Evolutionary conservation across 371 early-diverging fungal genomes (phyloP), one percentile per base, ranked within the genome.

Genomic region (Mortierella sp.): DNA sequence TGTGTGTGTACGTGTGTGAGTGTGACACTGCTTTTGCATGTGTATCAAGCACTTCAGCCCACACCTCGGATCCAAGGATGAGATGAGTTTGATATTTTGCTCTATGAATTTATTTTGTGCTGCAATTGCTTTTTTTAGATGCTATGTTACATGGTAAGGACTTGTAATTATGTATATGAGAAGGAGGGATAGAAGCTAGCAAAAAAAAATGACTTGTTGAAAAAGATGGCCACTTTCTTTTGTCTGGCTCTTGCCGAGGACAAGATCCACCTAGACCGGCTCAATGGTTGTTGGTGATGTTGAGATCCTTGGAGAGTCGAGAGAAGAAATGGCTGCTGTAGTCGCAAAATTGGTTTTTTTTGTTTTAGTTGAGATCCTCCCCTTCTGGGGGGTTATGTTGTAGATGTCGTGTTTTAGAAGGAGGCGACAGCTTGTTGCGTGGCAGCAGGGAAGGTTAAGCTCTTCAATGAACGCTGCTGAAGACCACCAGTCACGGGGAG

Each of bases 401-500:
- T n/a, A 31, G 48, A 21, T 42, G 19, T 31, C 54, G 14, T 78
- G 78, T 75, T 81, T 42, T 72, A 57, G n/a, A 74, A 73, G 28
- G 75, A 72, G 60, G 70, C 44, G 54, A 73, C n/a, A 31, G 75
- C 31, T 8, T 80, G 82, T 19, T 78, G 71, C 5, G 78, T 78
- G 48, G 48, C 76, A n/a, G 63, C 63, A 31, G 63, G 63, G 63
- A 81, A 57, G 13, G 77, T 70, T 68, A 89, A 63, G 26, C 78
- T 68, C 81, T 89, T 88, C 57, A 89, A 52, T 6, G 88, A 80
- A 55, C 94, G 93, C 76, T 91, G 92, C 76, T 89, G 88, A 63
- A 95, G 90, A 82, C 95, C 95, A 78, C 95, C 95, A 28, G 94
- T 82, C 19, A 94, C 92, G 55, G 95, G 95, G 44, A 95, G 79